Evolutionary conservation across 2,329 filamentous ascomycete genomes (phyloP).

Genomic region (Mycosphaerelloides madeirae): DNA sequence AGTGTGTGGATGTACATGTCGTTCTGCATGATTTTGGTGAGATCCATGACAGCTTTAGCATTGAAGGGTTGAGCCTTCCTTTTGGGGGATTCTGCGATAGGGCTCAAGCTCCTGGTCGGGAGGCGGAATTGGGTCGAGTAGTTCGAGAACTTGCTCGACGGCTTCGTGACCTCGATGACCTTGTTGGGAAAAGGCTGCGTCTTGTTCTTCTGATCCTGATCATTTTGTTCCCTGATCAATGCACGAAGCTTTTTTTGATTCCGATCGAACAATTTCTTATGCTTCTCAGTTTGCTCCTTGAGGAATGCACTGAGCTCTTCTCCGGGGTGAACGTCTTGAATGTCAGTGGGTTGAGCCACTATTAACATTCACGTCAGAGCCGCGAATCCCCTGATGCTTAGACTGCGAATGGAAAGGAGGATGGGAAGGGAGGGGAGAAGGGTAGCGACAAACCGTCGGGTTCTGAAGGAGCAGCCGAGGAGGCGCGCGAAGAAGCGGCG

Average conservation of each 20-base stretch:
- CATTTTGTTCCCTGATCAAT: too few species aligned
- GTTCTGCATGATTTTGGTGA: conserved; percentile 4
- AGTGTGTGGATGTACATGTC: conserved; percentile 10
- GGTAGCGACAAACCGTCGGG: conserved; percentile 2
- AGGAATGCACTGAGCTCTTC: background rate
- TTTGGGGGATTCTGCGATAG: background rate
- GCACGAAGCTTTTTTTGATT: too few species aligned
- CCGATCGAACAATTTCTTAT: too few species aligned
- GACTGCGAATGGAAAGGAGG: background rate
- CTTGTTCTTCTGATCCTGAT: too few species aligned
- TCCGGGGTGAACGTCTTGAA: background rate
- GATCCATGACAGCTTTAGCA: too few species aligned
- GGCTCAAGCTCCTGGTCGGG: too few species aligned
- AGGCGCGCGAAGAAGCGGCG: conserved; percentile 3
- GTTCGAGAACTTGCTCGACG: conserved; percentile 6
- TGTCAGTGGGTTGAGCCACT: background rate
- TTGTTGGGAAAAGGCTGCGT: too few species aligned
- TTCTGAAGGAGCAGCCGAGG: conserved; percentile 1
- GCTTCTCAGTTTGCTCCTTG: conserved; percentile 1
- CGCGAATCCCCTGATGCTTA: background rate
- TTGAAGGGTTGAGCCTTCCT: background rate
- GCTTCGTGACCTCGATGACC: background rate
- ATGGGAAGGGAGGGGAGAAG: background rate
- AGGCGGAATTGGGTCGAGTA: background rate
- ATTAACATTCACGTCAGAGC: background rate